phyloP scores from a whole-genome alignment of 768 basidiomycete genomes.

The Agrocybe praecox region DNA sequence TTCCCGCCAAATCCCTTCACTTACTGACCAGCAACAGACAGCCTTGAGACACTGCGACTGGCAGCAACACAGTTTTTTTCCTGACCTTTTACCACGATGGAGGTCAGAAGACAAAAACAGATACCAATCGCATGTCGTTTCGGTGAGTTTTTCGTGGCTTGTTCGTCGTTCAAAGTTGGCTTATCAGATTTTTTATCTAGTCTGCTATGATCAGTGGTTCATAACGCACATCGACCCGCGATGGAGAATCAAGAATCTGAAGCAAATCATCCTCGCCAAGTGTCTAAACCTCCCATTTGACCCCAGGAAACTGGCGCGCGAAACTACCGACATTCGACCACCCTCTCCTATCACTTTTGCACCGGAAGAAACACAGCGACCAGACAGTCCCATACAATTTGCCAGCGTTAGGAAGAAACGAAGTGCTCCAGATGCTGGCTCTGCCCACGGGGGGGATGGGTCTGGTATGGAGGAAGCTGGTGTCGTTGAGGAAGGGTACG shows the following conservation, averaged over 20 bases:
- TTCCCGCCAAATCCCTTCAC: too few relatives aligned
- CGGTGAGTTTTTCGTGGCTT: conserved; percentile 37
- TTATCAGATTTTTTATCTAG: conserved; percentile 33
- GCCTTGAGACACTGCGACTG: too few relatives aligned
- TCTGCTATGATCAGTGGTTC: conserved; percentile 78
- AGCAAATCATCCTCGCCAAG: conserved; percentile 62
- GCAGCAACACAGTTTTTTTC: too few relatives aligned
- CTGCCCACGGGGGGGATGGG: not conserved
- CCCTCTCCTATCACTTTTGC: conserved; percentile 76
- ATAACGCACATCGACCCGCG: conserved; percentile 64
- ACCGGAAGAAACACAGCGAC: conserved; percentile 38
- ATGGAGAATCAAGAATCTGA: conserved; percentile 66
- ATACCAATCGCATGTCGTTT: conserved; percentile 58
- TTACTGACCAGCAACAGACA: too few relatives aligned
- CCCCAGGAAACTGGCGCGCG: conserved; percentile 19
- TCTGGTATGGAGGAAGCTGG: not conserved
- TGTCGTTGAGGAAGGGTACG: conserved; percentile 23
- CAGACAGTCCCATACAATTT: conserved; percentile 47
- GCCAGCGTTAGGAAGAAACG: conserved; percentile 14
- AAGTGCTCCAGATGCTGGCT: conserved; percentile 5
- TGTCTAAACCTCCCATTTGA: conserved; percentile 43
- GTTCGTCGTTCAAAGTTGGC: not conserved
- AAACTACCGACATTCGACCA: conserved; percentile 22
- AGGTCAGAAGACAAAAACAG: conserved; percentile 6
- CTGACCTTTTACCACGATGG: conserved; percentile 1